Evolutionary conservation across 2,329 filamentous ascomycete species (phyloP).

Genomic region (Talaromyces sp.): DNA sequence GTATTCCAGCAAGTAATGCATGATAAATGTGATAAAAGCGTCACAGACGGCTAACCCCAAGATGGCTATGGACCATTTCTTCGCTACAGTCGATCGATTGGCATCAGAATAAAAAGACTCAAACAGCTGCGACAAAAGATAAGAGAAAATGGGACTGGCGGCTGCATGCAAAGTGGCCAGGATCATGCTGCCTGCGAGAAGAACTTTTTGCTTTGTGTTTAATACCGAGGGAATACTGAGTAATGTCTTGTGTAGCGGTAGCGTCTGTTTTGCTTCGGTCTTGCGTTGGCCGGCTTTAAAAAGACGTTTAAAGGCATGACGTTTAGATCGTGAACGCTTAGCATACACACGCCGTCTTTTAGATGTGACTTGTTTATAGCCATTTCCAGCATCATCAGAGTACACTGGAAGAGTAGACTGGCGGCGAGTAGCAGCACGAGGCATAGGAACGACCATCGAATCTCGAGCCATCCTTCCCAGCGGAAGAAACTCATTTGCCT

Average conservation of each 20-base stretch:
- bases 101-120: conserved; percentile 58
- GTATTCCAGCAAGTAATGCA: conserved; percentile 67
- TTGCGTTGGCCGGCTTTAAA: background rate
- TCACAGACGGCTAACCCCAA: conserved; percentile 65
- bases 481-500: background rate
- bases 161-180: conserved; percentile 61
- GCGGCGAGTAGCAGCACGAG: background rate
- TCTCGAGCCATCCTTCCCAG: background rate
- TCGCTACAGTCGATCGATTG: conserved; percentile 48
- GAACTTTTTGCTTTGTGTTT: conserved; percentile 44
- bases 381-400: background rate
- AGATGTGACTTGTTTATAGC: background rate
- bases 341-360: background rate
- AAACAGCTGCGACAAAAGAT: conserved; percentile 68
- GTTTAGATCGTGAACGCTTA: background rate
- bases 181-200: conserved; percentile 58
- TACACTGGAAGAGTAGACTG: background rate
- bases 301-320: background rate
- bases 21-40: conserved; percentile 59
- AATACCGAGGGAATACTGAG: conserved; percentile 67
- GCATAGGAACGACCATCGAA: background rate
- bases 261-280: background rate
- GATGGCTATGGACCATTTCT: conserved; percentile 66
- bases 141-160: conserved; percentile 70
- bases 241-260: conserved; percentile 53